Evolutionary conservation across 225 moss, liverwort and hornwort genomes (phyloP), one percentile per base, ranked within the genome.

Genomic region (Marchantia paleacea): DNA sequence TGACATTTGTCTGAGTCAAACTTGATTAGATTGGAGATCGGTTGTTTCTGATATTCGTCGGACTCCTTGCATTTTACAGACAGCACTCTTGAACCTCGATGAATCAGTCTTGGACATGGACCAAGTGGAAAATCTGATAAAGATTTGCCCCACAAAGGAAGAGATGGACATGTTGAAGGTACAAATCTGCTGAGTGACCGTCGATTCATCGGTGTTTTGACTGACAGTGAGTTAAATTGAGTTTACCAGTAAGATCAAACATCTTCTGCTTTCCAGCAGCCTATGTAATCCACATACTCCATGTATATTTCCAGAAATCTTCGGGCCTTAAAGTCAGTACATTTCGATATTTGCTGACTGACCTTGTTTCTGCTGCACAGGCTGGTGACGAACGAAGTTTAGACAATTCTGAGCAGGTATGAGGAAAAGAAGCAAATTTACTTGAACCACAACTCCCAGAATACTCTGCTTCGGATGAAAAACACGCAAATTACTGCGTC

Each of bases 81-180:
- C 84, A 82, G 94, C 91, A 58, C 90, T 97, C 50, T 82, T 97
- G 53, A 89, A 92, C 73, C 82, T 97, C 87, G 92, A 97, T 65
- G 90, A 84, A 82, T 89, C 89, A 77, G 92, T 91, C 25, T 85
- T 97, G 82, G 94, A 97, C 60, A 82, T 88, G 79, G 97, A 97
- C 76, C 97, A 97, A 89, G 84, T 97, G 70, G 97, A 94, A 18
- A 93, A 93, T 77, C 89, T 97, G 31, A 93, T 97, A 30, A 97
- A 97, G 73, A 87, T 89, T 73, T 91, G 93, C 75, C 97, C 97
- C 48, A 94, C 97, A 76, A 92, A 92, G 82, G 97, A 97, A 65
- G 97, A 97, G 85, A 93, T 93, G 84, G 94, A 97, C 28, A 92
- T 92, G 91, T 78, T 97, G 72, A 90, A 88, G 88, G 94, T 94